Evolutionary conservation across 768 basidiomycete genomes (phyloP), one percentile per base, ranked within the genome.

Genomic region (Dacryopinax primogenitus): DNA sequence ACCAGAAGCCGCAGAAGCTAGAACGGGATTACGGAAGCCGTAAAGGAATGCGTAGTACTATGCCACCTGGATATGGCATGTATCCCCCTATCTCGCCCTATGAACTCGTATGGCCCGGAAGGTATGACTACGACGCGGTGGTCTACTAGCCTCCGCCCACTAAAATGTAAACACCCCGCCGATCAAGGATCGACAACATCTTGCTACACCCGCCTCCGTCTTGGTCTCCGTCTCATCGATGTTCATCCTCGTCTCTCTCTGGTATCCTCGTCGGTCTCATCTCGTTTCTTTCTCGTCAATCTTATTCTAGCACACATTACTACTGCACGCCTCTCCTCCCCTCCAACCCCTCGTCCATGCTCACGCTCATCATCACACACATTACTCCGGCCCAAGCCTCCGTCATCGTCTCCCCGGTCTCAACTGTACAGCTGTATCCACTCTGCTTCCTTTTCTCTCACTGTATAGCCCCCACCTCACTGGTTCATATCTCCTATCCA

Each of bases 361-460:
- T 37, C 36, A 9, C 18, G 36, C 41, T 18, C 41, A 15, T 6
- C 51, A 58, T 30, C 51, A 58, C 51, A 21, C 26, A 23, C 51
- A 58, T 30, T 30, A 21, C 51, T 58, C 51, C 30, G 13, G 51
- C 51, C 51, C 32, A 23, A 3, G 51, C 51, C 26, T 58, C 23
- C 13, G 37, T 39, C 51, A 15, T 58, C 51, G 51, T 32, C 51
- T 58, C 51, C 23, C 45, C 9, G 13, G 13, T 58, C 51, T 58
- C 51, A 58, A 58, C 51, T 58, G 51, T 58, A 58, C 51, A 58
- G 51, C 51, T 58, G 51, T 58, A 58, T 58, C 51, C 30, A n/a
- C n/a, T n/a, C n/a, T n/a, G n/a, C 32, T 32, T 11, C 51, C 51
- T 21, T 13, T 28, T 30, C 26, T 30, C 15, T 30, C 51, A 28